Evolutionary conservation across 1,139 yeast genomes (phyloP).

Genomic region (Nakaseomyces delphensis): DNA sequence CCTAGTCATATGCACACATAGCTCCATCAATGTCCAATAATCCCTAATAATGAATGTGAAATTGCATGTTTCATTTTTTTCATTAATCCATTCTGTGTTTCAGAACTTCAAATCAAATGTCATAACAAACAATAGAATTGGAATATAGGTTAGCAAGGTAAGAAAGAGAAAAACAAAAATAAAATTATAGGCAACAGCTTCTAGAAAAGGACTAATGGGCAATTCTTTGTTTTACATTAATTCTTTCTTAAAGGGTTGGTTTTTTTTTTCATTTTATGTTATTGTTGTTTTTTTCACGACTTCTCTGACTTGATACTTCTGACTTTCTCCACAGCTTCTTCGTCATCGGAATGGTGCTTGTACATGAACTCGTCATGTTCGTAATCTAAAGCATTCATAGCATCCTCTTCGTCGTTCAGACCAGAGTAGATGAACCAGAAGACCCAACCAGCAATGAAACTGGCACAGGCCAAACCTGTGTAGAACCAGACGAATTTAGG

Average conservation of each 20-base stretch:
- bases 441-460: slow-evolving; percentile 49
- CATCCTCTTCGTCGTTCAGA: slow-evolving; percentile 53
- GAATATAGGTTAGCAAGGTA: slow-evolving; percentile 3
- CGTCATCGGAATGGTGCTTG: slow-evolving; percentile 13
- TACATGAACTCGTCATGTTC: slow-evolving; percentile 9
- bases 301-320: slow-evolving; percentile 5
- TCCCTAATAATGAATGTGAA: no score
- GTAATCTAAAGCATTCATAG: slow-evolving; percentile 47
- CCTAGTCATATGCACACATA: slow-evolving; percentile 1
- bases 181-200: background rate
- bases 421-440: slow-evolving; percentile 57
- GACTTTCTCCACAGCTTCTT: slow-evolving; percentile 6
- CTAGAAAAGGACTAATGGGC: background rate
- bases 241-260: background rate
- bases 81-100: no score
- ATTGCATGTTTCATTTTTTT: no score
- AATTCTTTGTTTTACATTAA: background rate
- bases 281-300: background rate
- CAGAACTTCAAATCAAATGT: slow-evolving; percentile 3
- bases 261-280: background rate
- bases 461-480: slow-evolving; percentile 51
- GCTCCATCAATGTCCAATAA: no score
- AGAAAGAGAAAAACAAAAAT: background rate
- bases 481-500: slow-evolving; percentile 65
- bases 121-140: background rate